Base-by-base conservation (phyloP, 208 protist species). In the Leishmania amazonensis region DNA sequence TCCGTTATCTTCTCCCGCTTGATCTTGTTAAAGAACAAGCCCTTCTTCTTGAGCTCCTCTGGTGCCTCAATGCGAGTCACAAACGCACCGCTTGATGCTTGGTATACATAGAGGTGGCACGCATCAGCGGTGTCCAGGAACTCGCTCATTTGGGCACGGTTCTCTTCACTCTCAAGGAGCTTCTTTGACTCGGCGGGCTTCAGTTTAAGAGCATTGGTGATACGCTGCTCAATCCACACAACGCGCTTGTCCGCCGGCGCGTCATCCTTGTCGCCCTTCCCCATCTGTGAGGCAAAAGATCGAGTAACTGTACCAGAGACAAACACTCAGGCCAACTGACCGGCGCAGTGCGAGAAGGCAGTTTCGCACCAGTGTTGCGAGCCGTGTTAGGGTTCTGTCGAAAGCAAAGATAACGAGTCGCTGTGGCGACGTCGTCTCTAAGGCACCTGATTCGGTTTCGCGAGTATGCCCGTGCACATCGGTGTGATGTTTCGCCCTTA, bases 121-220 rank as follows among this genome's bases (percentile, higher is more conserved):
- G 93, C 84, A 90, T 98, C 96, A n/a, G 94, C 88, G 28, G 89
- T 97, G 83, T 98, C 96, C 71, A 98, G 88, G 83, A 98, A 98
- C 81, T 98, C 96, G 60, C 79, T 91, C 80, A 98, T 96, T 81
- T 97, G 95, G 13, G 89, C 88, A 62, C 95, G 91, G 83, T 95
- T 98, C 40, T 98, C 96, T 71, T 98, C 96, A 70, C 96, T 97
- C 74, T 98, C 95, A 35, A 97, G 75, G 24, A 98, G 86, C 86
- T 98, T 98, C 79, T 96, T 95, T 31, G 94, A 92, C 47, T 98
- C 96, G n/a, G 87, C 89, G 8, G 95, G 94, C 88, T 98, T 98
- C 81, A 96, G 83, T 77, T 92, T 93, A 71, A 98, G 85, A 13
- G 93, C 90, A 24, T 84, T 93, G 3, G 89, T 97, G 67, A 98